These are phyloP conservation scores for Suillus discolor DNA, from an alignment of 768 basidiomycete species.

Conservation along the genomic window DNA sequence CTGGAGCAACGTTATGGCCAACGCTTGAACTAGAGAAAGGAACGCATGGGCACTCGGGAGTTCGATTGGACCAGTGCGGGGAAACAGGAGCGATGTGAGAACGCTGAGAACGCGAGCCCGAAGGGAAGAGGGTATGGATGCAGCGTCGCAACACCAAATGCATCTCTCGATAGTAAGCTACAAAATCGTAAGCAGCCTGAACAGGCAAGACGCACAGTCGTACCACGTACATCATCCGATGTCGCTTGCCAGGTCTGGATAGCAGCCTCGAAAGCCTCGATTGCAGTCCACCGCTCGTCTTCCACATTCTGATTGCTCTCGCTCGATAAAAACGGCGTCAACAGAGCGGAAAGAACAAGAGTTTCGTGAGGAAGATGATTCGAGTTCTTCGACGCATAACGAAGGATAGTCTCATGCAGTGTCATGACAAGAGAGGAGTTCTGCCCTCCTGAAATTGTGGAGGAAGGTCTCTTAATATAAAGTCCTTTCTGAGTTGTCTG, in stretches of 20 bases:
- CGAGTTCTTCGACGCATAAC: conserved; percentile 37
- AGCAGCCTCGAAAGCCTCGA: conserved; percentile 64
- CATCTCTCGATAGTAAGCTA: conserved; percentile 58
- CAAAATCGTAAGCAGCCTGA: conserved; percentile 20
- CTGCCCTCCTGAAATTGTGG: conserved; percentile 36
- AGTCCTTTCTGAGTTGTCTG: conserved; percentile 31
- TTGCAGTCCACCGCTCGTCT: conserved; percentile 55
- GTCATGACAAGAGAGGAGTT: conserved; percentile 43
- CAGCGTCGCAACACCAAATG: conserved; percentile 73
- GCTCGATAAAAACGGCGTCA: conserved; percentile 54
- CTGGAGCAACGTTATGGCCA: conserved; percentile 52
- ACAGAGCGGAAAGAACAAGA: conserved; percentile 58
- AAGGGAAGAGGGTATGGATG: conserved; percentile 41
- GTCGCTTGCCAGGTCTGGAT: conserved; percentile 56
- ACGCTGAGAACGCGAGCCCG: conserved; percentile 53
- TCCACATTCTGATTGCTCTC: conserved; percentile 39
- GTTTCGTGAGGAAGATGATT: conserved; percentile 55
- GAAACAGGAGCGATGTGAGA: conserved; percentile 49
- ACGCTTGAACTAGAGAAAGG: conserved; percentile 51
- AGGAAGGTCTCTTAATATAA: conserved; percentile 47
- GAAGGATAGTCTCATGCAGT: conserved; percentile 49
- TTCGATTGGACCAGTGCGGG: conserved; percentile 43
- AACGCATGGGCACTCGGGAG: conserved; percentile 48
- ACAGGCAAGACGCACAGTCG: conserved; percentile 5
- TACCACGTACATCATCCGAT: conserved; percentile 52